Conservation (phyloP, 2,329 filamentous ascomycete species). For the Blastomyces parvus region DNA sequence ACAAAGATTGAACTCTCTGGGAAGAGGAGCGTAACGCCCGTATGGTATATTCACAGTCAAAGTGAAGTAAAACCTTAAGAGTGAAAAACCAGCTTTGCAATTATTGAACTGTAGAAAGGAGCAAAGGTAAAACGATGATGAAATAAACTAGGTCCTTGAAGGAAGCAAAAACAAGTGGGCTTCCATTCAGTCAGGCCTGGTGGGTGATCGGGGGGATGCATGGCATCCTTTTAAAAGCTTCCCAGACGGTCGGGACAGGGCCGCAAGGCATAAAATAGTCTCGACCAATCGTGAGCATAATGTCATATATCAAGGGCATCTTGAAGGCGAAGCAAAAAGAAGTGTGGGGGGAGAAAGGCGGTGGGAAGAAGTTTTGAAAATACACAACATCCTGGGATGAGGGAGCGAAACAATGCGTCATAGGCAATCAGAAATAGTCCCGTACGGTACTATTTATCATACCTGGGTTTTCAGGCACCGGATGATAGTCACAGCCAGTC, state of each 20-base stretch:
- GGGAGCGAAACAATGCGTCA: conserved; percentile 2
- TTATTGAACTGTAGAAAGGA: neutral
- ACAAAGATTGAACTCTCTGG: neutral
- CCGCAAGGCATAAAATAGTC: conserved; percentile 9
- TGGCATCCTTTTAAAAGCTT: conserved; percentile 18
- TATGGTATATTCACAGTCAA: neutral
- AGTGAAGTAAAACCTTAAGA: neutral
- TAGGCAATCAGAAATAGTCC: conserved; percentile 2
- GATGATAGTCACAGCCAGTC: conserved; percentile 1
- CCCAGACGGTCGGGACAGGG: conserved; percentile 18
- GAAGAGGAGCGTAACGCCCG: neutral
- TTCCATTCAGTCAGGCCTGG: neutral
- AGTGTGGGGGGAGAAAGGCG: conserved; percentile 8
- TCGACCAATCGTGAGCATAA: neutral
- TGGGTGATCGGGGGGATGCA: conserved; percentile 10
- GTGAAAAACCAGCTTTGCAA: neutral
- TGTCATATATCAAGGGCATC: neutral
- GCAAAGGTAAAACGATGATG: neutral
- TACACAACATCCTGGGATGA: neutral
- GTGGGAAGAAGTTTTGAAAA: conserved; percentile 3
- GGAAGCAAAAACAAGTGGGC: neutral
- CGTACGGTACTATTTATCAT: conserved; percentile 1
- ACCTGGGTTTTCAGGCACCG: conserved; percentile 3
- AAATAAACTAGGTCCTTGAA: conserved; percentile 2
- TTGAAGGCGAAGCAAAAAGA: conserved; percentile 5